phyloP scores from a whole-genome alignment of 1,284 basidiomycete species.

The Irpex sp. region DNA sequence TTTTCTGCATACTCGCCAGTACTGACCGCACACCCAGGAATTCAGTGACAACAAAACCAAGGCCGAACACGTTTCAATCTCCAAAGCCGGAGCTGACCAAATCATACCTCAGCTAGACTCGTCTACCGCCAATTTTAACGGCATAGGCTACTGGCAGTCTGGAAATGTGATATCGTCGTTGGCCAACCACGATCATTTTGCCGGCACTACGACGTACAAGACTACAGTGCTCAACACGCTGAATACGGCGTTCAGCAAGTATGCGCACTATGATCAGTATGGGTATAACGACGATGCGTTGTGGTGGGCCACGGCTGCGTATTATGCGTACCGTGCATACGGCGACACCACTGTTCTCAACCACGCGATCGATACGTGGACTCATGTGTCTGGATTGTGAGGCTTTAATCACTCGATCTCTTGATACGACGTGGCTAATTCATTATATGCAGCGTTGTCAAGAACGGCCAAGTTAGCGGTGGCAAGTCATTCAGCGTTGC shows the following conservation, averaged over 20 bases:
- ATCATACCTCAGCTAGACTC: neutral
- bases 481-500: neutral
- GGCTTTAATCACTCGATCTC: slow-evolving; percentile 6
- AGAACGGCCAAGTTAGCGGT: neutral
- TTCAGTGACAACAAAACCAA: neutral
- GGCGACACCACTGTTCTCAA: slow-evolving; percentile 35
- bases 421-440: too few species aligned
- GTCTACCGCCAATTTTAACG: neutral
- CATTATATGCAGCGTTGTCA: neutral
- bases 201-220: slow-evolving; percentile 8
- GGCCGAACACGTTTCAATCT: neutral
- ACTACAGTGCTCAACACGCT: slow-evolving; percentile 36
- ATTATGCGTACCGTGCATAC: slow-evolving; percentile 46
- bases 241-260: slow-evolving; percentile 35
- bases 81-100: neutral
- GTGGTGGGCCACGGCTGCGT: slow-evolving; percentile 53
- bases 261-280: slow-evolving; percentile 39
- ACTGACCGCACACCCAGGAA: neutral
- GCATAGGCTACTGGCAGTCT: neutral
- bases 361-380: slow-evolving; percentile 47
- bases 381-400: slow-evolving; percentile 41
- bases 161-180: neutral
- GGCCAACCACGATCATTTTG: neutral
- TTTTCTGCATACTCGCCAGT: neutral
- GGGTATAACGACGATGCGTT: slow-evolving; percentile 46